phyloP scores from a whole-genome alignment of 306 rosid genomes.

The Alnus rubra region DNA sequence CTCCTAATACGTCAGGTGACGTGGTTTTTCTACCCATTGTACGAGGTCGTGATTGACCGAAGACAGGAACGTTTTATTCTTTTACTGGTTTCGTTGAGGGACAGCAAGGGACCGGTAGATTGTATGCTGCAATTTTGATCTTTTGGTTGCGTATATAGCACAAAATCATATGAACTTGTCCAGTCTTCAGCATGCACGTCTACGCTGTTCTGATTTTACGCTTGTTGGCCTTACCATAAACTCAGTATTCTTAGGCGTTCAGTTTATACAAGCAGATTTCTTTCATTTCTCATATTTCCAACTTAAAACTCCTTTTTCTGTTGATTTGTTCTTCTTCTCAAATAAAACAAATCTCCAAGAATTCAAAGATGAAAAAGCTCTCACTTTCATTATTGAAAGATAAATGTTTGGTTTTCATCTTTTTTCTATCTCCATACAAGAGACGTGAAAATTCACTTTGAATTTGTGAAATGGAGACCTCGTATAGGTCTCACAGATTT shows the following conservation, averaged over 20 bases:
- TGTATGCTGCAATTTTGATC: neutral
- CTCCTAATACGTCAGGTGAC: conserved; percentile 22
- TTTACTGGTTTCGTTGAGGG: neutral
- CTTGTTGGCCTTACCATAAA: neutral
- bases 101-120: neutral
- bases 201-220: neutral
- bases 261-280: neutral
- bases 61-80: neutral
- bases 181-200: neutral
- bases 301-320: neutral
- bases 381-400: too few species aligned
- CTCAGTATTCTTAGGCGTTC: neutral
- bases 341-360: too few species aligned
- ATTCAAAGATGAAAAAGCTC: too few species aligned
- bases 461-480: too few species aligned
- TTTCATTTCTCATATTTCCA: neutral
- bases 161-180: neutral
- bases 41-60: conserved; percentile 3
- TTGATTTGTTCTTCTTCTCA: too few species aligned
- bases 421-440: too few species aligned
- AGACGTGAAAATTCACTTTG: too few species aligned
- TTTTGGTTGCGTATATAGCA: conserved; percentile 7
- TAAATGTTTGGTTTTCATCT: too few species aligned
- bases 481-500: too few species aligned
- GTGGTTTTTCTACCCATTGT: conserved; percentile 4